phyloP scores from a whole-genome alignment of 768 basidiomycete genomes.

The Lactarius sp. region DNA sequence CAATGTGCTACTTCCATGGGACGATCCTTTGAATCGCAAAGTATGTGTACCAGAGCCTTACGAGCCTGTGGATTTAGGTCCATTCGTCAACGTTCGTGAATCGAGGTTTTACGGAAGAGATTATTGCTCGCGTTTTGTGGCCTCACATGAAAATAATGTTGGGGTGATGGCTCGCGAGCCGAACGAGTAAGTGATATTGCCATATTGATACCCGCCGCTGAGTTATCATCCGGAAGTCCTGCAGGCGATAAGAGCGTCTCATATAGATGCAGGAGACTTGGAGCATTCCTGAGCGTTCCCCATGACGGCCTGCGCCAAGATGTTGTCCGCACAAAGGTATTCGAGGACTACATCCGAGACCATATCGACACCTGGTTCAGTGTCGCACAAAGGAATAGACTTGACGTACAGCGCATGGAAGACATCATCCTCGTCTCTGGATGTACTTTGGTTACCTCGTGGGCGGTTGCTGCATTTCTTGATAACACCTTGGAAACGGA shows the following conservation, averaged over 20 bases:
- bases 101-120: not conserved
- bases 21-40: slow-evolving; percentile 4
- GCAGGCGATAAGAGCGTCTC: not conserved
- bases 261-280: not conserved
- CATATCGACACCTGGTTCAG: slow-evolving; percentile 10
- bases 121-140: slow-evolving; percentile 3
- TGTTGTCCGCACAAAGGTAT: slow-evolving; percentile 8
- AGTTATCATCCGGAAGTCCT: not conserved
- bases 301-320: not conserved
- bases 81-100: not conserved
- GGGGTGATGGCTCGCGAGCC: not conserved
- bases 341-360: slow-evolving; percentile 16
- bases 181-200: not conserved
- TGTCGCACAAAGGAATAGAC: not conserved
- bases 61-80: slow-evolving; percentile 2
- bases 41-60: not conserved
- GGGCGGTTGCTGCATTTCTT: slow-evolving; percentile 6
- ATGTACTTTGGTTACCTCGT: slow-evolving; percentile 8
- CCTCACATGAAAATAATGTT: not conserved
- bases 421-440: slow-evolving; percentile 19
- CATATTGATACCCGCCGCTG: not conserved
- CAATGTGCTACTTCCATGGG: slow-evolving; percentile 13
- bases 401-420: slow-evolving; percentile 15
- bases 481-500: not conserved
- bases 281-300: slow-evolving; percentile 6